Conservation (phyloP, 345 rosid species). For the Punica granatum region DNA sequence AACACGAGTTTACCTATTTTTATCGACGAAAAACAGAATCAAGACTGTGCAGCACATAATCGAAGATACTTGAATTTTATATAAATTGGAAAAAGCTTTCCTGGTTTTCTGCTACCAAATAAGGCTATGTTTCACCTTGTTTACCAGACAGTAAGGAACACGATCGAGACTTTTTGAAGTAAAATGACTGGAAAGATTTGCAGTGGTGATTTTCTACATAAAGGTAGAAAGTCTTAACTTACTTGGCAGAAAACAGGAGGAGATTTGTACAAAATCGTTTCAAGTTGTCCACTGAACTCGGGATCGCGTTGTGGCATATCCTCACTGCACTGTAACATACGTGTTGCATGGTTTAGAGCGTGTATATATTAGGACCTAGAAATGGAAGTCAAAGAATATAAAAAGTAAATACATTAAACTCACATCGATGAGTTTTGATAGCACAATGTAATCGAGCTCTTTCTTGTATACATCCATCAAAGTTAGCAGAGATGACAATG, state of each 20-base stretch:
- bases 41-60: no score
- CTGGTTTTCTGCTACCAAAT: neutral
- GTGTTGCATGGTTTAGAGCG: constrained; percentile 9
- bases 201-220: no score
- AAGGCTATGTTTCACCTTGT: no score
- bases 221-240: constrained; percentile 6
- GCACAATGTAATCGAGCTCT: constrained; percentile 19
- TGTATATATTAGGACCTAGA: neutral
- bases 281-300: constrained; percentile 18
- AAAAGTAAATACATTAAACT: neutral
- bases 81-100: no score
- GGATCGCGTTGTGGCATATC: constrained; percentile 23
- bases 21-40: no score
- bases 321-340: constrained; percentile 21
- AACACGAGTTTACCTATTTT: no score
- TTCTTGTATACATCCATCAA: constrained; percentile 23
- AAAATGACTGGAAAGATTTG: no score
- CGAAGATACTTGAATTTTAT: no score
- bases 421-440: constrained; percentile 26
- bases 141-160: no score
- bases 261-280: constrained; percentile 19
- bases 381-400: neutral
- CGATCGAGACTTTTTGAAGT: no score
- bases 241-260: constrained; percentile 26
- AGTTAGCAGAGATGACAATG: constrained; percentile 27